phyloP scores from a whole-genome alignment of 345 rosid species.

The Citrus mangshanensis region DNA sequence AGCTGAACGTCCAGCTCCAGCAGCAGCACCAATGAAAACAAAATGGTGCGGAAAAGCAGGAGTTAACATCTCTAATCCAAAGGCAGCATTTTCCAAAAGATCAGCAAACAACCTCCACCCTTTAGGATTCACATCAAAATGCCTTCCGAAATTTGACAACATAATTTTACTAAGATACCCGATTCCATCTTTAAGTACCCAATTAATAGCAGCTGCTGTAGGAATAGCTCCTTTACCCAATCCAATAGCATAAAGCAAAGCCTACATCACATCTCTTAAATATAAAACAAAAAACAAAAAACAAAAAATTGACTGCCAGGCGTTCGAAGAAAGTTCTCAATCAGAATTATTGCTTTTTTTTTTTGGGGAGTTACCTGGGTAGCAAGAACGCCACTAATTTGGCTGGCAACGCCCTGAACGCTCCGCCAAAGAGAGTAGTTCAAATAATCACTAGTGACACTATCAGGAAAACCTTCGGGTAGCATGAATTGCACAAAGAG shows the following conservation, averaged over 20 bases:
- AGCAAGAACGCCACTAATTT: conserved; percentile 89
- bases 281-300: neutral
- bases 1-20: conserved; percentile 94
- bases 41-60: conserved; percentile 89
- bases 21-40: conserved; percentile 76
- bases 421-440: conserved; percentile 96
- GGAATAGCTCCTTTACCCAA: conserved; percentile 98
- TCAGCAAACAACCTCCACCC: conserved; percentile 98
- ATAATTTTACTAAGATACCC: conserved; percentile 91
- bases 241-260: conserved; percentile 95
- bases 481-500: conserved; percentile 58
- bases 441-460: conserved; percentile 85
- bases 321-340: conserved; percentile 15
- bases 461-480: conserved; percentile 84
- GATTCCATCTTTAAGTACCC: conserved; percentile 97
- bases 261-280: conserved; percentile 34
- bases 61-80: conserved; percentile 89
- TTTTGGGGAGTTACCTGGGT: conserved; percentile 54
- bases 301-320: conserved; percentile 9
- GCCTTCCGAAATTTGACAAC: conserved; percentile 86
- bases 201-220: conserved; percentile 90
- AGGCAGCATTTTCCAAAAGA: conserved; percentile 88
- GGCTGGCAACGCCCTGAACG: conserved; percentile 91
- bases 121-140: conserved; percentile 93
- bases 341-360: neutral